Evolutionary conservation across 2,329 filamentous ascomycete species (phyloP).

Genomic region (Aureobasidium sp.): DNA sequence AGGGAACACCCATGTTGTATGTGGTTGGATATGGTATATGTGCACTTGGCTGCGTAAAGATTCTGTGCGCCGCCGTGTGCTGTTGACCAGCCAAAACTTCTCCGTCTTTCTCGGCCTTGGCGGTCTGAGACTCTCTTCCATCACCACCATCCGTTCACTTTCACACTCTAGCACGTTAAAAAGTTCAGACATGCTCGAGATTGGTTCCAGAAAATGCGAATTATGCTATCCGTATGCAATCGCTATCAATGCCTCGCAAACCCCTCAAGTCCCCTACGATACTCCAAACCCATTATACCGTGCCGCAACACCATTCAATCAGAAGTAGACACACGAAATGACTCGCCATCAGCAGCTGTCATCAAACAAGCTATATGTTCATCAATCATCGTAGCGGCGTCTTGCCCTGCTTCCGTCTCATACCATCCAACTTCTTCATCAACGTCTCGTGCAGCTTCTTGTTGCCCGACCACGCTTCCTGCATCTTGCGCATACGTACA

Average conservation of each 20-base stretch:
- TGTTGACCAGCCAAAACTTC: slow-evolving; percentile 1
- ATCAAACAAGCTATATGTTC: not conserved
- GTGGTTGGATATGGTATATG: not conserved
- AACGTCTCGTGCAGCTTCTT: slow-evolving; percentile 43
- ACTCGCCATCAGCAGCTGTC: not conserved
- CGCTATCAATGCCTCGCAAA: not conserved
- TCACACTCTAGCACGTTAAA: too few relatives aligned
- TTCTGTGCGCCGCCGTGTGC: not conserved
- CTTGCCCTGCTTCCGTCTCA: slow-evolving; percentile 28
- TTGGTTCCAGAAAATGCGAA: not conserved
- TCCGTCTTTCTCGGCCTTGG: not conserved
- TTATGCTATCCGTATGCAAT: not conserved
- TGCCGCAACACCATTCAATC: not conserved
- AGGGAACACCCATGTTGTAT: slow-evolving; percentile 44
- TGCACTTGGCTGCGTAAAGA: not conserved
- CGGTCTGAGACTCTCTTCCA: not conserved
- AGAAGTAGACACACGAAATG: not conserved
- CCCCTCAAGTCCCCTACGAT: not conserved
- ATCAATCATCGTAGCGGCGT: slow-evolving; percentile 13
- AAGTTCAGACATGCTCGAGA: not conserved
- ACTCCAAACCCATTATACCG: not conserved
- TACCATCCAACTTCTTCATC: slow-evolving; percentile 40
- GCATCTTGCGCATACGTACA: slow-evolving; percentile 45
- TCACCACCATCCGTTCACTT: not conserved
- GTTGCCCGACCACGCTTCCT: slow-evolving; percentile 44